Evolutionary conservation across 441 rosid genomes (phyloP), one percentile per base, ranked within the genome.

Genomic region (Jatropha multifida): DNA sequence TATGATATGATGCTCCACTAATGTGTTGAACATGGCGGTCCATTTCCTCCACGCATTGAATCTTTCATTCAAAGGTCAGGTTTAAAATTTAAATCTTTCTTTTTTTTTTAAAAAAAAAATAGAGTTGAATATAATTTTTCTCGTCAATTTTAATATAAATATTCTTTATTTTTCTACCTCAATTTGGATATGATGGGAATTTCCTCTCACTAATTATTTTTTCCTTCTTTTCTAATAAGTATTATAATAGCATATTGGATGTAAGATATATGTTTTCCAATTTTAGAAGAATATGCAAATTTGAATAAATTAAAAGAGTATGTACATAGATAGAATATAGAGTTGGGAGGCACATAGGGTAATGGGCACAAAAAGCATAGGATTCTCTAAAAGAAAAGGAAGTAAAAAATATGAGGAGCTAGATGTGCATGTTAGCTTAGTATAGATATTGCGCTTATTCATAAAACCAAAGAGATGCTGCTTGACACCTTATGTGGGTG

Each of bases 321-420:
- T 44, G 38, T 40, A 46, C 4, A 55, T 12, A 7, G 10, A 37
- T 4, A 7, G 10, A n/a, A 58, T 15, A 62, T 42, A 67, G 23
- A 6, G 12, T 48, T 11, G 56, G 58, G 20, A 32, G 15, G 26
- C 23, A 48, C 32, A 68, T 2, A 51, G 7, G 64, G 13, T 37
- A 69, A 70, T 56, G 72, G 60, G 72, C 14, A 72, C 46, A 74
- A 71, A 75, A 69, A 55, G 86, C 87, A 85, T 87, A 71, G 88
- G 88, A 87, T 83, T 81, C 86, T 77, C 52, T 17, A 77, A 56
- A n/a, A 32, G 23, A 38, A 32, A 71, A 64, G 71, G 63, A 60
- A 52, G 44, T 58, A 18, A 67, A 40, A 17, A 20, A 56, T 68
- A 76, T 52, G 72, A 59, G 49, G 17, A 51, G 13, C 40, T 32